Evolutionary conservation across 257 asterid genomes (phyloP).

Genomic region (Salvia miltiorrhiza): DNA sequence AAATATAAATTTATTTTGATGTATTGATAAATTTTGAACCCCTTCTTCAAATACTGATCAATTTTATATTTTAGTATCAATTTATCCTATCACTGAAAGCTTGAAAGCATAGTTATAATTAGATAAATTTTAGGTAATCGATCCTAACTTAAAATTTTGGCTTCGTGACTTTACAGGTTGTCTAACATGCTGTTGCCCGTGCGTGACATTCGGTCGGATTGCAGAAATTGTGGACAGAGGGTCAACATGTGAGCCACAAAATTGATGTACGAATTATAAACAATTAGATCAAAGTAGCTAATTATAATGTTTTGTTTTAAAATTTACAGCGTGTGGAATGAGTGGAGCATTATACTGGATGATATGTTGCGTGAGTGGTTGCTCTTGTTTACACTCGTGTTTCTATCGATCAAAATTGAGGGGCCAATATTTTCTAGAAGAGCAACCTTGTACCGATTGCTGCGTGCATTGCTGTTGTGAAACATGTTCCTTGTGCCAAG

Average conservation of each 20-base stretch:
- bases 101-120: too few species aligned
- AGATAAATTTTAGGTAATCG: too few species aligned
- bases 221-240: slow-evolving; percentile 70
- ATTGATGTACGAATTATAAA: background rate
- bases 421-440: slow-evolving; percentile 48
- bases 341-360: slow-evolving; percentile 51
- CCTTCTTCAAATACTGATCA: too few species aligned
- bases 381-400: slow-evolving; percentile 58
- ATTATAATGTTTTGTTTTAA: too few species aligned
- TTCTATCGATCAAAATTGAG: slow-evolving; percentile 62
- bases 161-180: slow-evolving; percentile 34
- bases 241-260: slow-evolving; percentile 43
- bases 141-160: too few species aligned
- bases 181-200: slow-evolving; percentile 69
- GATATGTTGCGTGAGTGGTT: slow-evolving; percentile 40
- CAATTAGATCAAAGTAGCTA: too few species aligned
- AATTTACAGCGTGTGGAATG: slow-evolving; percentile 50
- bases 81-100: too few species aligned
- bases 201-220: slow-evolving; percentile 64
- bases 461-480: slow-evolving; percentile 57
- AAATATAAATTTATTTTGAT: too few species aligned
- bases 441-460: slow-evolving; percentile 55
- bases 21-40: too few species aligned
- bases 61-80: too few species aligned
- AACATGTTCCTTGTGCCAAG: slow-evolving; percentile 58